Evolutionary conservation across 164 flowering plant genomes (phyloP), one percentile per base, ranked within the genome.

Genomic region (Tinospora cordifolia): DNA sequence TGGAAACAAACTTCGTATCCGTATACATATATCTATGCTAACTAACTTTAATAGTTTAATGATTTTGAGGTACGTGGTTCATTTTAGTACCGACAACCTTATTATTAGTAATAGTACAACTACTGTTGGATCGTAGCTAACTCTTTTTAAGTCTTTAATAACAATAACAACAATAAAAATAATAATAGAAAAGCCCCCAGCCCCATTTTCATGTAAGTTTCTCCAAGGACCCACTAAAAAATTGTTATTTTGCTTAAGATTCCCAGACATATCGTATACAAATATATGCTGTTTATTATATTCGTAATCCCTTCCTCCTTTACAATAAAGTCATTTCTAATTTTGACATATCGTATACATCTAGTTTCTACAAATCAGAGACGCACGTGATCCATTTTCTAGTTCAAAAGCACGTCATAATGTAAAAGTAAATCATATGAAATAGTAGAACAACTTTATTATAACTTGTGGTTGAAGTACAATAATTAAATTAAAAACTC

Each of bases 171-270:
- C 36, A 30, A 30, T 4, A 30, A 30, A 2, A 30, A 30, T 30
- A 30, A 30, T 30, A 30, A 30, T 30, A 30, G 4, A 30, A 30
- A 30, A 30, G 36, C 36, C 36, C 36, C 36, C 36, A 30, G 36
- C 36, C 36, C 60, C 60, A 54, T 54, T 19, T 19, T 19, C 60
- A 54, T 54, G 59, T 63, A 63, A 8, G 25, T 63, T 63, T 38
- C n/a, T 63, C 3, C 7, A 63, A 17, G 47, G 44, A 22, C 14
- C 41, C 67, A 38, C 19, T 21, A 2, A 8, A 22, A 65, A 39
- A 36, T 36, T 38, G 47, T 65, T 40, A 40, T 38, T 65, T 65
- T 65, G 68, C 47, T 49, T 6, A 22, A 65, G 68, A 65, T 65
- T 65, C 49, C 47, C 68, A 10, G 68, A 65, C 68, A 65, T 40